phyloP scores from a whole-genome alignment of 495 filamentous ascomycete genomes.

The Xylaria intraflava region DNA sequence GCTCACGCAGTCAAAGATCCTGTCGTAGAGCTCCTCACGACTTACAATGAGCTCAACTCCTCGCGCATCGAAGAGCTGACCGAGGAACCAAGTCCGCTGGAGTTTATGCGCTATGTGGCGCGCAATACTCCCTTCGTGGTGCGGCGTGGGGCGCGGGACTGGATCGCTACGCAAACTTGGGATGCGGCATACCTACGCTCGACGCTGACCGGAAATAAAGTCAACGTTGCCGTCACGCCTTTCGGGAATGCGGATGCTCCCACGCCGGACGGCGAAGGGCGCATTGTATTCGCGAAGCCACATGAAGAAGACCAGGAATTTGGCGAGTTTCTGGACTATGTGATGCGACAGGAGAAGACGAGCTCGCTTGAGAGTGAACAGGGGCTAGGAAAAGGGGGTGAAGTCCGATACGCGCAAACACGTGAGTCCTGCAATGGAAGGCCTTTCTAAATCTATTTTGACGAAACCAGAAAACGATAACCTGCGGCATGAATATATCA shows the following conservation, averaged over 20 bases:
- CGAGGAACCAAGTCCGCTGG: constrained; percentile 59
- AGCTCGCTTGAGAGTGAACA: not conserved
- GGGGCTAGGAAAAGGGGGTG: constrained; percentile 10
- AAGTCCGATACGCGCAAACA: constrained; percentile 51
- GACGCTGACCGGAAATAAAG: constrained; percentile 42
- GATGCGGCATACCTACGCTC: constrained; percentile 45
- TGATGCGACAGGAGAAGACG: constrained; percentile 33
- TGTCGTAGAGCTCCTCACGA: constrained; percentile 50
- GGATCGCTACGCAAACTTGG: constrained; percentile 57
- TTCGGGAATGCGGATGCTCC: constrained; percentile 60
- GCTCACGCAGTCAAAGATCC: constrained; percentile 20
- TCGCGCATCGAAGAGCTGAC: constrained; percentile 47
- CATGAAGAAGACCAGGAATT: constrained; percentile 48
- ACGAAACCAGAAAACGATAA: constrained; percentile 58
- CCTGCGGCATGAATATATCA: constrained; percentile 57
- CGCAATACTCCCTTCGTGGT: constrained; percentile 65
- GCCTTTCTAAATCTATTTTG: not conserved
- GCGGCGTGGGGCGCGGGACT: constrained; percentile 48
- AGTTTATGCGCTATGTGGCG: constrained; percentile 65
- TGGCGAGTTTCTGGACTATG: constrained; percentile 38
- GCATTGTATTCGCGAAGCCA: constrained; percentile 49
- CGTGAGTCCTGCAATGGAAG: constrained; percentile 11
- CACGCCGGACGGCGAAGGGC: constrained; percentile 30
- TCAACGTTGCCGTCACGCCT: constrained; percentile 69
- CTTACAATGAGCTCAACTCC: constrained; percentile 63